These are phyloP conservation scores for Chrysanthemum makinoi DNA, from an alignment of 129 eudicot genomes.

Conservation along the genomic window DNA sequence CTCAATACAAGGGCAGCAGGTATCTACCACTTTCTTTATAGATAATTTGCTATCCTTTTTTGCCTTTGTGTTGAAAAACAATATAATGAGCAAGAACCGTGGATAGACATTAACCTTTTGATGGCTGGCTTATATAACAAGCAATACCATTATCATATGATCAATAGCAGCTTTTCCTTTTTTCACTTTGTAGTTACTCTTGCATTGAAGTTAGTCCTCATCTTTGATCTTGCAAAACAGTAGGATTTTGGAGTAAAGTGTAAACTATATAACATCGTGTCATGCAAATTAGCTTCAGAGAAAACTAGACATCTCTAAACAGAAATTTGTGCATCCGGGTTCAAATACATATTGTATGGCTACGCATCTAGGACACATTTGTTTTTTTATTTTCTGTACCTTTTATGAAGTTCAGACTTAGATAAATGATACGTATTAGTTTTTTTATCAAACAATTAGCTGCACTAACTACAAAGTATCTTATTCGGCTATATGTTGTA, in stretches of 20 bases:
- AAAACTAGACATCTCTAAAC: background rate
- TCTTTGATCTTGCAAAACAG: conserved; percentile 3
- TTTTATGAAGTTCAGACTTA: conserved; percentile 4
- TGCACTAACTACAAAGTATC: too few relatives aligned
- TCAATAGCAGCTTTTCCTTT: background rate
- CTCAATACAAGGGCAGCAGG: conserved; percentile 82
- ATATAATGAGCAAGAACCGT: conserved; percentile 6
- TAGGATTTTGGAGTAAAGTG: background rate
- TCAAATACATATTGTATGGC: background rate
- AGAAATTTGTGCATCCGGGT: conserved; percentile 8
- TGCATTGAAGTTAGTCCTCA: background rate
- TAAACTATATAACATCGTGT: too few relatives aligned
- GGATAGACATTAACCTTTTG: conserved; percentile 15
- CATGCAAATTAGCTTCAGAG: too few relatives aligned
- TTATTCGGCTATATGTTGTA: background rate
- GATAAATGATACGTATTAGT: conserved; percentile 10
- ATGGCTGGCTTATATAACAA: conserved; percentile 12
- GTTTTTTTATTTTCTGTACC: background rate
- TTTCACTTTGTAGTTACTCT: conserved; percentile 7
- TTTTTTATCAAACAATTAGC: conserved; percentile 9
- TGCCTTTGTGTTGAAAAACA: background rate
- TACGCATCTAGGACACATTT: conserved; percentile 2
- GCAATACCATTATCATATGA: background rate
- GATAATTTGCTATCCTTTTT: background rate
- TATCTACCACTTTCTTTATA: conserved; percentile 24